phyloP scores from a whole-genome alignment of 345 rosid genomes.

The Erucastrum elatum region DNA sequence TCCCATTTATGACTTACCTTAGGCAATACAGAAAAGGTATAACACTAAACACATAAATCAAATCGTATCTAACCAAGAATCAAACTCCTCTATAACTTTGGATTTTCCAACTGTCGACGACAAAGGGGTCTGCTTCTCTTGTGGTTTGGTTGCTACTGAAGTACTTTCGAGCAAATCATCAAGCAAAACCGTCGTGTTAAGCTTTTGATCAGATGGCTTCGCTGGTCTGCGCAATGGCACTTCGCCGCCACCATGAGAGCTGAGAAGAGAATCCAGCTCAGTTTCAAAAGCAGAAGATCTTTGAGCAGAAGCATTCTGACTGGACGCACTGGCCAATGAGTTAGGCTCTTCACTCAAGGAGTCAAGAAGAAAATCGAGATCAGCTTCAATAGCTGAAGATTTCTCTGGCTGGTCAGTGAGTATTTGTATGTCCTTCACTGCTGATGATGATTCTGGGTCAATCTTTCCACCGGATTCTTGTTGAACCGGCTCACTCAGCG shows the following conservation, averaged over 20 bases:
- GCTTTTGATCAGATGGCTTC: slow-evolving; percentile 5
- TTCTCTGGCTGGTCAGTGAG: slow-evolving; percentile 21
- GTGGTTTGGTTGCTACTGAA: slow-evolving; percentile 36
- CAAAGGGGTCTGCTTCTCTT: slow-evolving; percentile 37
- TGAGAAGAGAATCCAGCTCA: slow-evolving; percentile 35
- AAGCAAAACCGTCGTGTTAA: slow-evolving; percentile 37
- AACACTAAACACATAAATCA: slow-evolving; percentile 25
- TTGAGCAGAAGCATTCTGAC: not conserved
- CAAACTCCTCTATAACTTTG: slow-evolving; percentile 69
- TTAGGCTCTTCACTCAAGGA: slow-evolving; percentile 42
- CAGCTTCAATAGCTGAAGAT: slow-evolving; percentile 54
- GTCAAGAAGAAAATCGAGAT: slow-evolving; percentile 68
- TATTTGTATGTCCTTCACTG: slow-evolving; percentile 20
- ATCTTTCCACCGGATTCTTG: slow-evolving; percentile 29
- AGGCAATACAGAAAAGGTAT: not conserved
- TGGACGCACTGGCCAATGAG: not conserved
- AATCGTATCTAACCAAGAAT: slow-evolving; percentile 81
- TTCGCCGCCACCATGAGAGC: not conserved
- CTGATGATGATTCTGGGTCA: not conserved
- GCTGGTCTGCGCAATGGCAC: slow-evolving; percentile 1
- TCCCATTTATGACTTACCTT: too few species aligned
- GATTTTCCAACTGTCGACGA: slow-evolving; percentile 46
- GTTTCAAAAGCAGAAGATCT: slow-evolving; percentile 26
- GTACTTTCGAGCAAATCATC: slow-evolving; percentile 65
- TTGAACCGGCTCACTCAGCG: not conserved